Percentiles rank a stretch among this genome's conserved stretches.
These are phyloP conservation scores for Favolaschia claudopus DNA, from an alignment of 768 basidiomycete species.

Conservation along the genomic window DNA sequence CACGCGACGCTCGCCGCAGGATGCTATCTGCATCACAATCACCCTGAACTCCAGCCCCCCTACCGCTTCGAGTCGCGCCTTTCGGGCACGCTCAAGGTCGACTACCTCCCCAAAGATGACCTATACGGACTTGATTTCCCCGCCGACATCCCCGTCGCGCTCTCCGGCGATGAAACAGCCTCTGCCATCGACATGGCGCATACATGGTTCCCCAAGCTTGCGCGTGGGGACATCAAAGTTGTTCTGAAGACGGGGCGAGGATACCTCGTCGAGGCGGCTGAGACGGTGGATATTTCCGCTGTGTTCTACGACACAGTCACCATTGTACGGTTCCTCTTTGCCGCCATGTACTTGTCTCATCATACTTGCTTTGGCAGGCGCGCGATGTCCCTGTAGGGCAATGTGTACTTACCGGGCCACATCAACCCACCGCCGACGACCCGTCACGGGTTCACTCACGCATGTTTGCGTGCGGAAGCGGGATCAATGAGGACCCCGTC, in stretches of 20 bases:
- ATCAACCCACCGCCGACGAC: constrained; percentile 15
- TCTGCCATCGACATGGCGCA: constrained; percentile 3
- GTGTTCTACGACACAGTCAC: constrained; percentile 6
- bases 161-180: background rate
- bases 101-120: constrained; percentile 8
- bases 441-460: constrained; percentile 22
- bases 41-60: constrained; percentile 20
- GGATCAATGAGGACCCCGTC: constrained; percentile 24
- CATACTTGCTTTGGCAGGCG: background rate
- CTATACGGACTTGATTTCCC: constrained; percentile 26
- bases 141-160: constrained; percentile 13
- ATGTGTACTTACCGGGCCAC: constrained; percentile 18
- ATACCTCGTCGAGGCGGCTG: constrained; percentile 18
- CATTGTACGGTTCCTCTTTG: constrained; percentile 1
- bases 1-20: constrained; percentile 25
- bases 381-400: constrained; percentile 14
- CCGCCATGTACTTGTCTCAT: background rate
- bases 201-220: constrained; percentile 20
- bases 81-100: constrained; percentile 20
- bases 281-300: constrained; percentile 16
- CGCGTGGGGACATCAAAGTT: constrained; percentile 11
- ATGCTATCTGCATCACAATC: constrained; percentile 8
- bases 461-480: constrained; percentile 17
- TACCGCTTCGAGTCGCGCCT: constrained; percentile 24
- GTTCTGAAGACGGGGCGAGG: constrained; percentile 9